Evolutionary conservation across 208 protist genomes (phyloP), one percentile per base, ranked within the genome.

Genomic region (Trypanosoma congolense): DNA sequence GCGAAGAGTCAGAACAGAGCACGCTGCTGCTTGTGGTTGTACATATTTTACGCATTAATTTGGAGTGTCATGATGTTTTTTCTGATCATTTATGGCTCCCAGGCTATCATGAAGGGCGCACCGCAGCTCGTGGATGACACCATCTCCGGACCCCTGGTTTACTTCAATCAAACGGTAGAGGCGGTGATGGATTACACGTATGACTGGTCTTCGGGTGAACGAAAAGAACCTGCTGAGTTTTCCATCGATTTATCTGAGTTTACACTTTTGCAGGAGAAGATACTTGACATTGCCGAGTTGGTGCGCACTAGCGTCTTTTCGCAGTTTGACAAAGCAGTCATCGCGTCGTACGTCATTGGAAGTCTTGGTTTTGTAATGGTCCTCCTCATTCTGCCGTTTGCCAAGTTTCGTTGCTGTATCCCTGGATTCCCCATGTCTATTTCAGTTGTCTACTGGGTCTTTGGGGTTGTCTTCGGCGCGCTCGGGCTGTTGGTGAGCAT

Each of bases 1-100:
- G 52, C 31, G 30, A 35, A 36, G 10, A 40, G 24, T 21, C 25
- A 0, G n/a, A 24, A 41, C 19, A 1, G 6, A 14, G 53, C 59
- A 30, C 70, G 70, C 28, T 84, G 71, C 61, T 75, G 52, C 44
- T 59, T 86, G 40, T 89, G 75, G 80, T 82, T 92, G 70, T 85
- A 65, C 71, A 77, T 77, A 19, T 38, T 77, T 38, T 67, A 80
- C 26, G 47, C 67, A 25, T 52, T 87, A 5, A 59, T 88, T 12
- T 70, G 71, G 49, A 68, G 78, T 28, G 71, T 67, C 45, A 67
- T 55, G 5, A 69, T 87, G 49, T 76, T 64, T 49, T 59, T 89
- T 29, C 56, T 92, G 25, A 58, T 92, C 19, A 69, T 89, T 21
- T 78, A 73, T 45, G 85, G 84, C n/a, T 63, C 66, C 0, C 40